A percentile compares a stretch with the other conserved stretches of the same genome.
phyloP scores from a whole-genome alignment of 306 rosid species.

The Malus sylvestris region DNA sequence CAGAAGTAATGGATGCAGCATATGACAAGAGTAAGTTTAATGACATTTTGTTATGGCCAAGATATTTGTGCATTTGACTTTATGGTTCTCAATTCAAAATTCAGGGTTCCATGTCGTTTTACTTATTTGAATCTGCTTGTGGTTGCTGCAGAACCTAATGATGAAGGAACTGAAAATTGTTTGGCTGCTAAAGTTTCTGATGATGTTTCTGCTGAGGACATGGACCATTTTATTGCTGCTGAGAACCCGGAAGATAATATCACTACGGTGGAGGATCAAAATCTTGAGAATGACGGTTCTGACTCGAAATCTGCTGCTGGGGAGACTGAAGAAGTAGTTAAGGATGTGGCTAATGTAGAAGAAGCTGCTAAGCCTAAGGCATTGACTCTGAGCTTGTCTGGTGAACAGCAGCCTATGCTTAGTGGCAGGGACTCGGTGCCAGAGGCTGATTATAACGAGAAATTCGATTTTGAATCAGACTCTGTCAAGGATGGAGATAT shows the following conservation, averaged over 20 bases:
- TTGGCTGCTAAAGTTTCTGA: neutral
- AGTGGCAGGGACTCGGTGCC: neutral
- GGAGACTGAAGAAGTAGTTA: neutral
- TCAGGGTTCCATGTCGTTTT: neutral
- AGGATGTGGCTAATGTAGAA: neutral
- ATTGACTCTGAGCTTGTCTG: neutral
- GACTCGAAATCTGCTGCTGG: slow-evolving; percentile 1
- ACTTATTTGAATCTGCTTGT: neutral
- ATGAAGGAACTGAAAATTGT: slow-evolving; percentile 3
- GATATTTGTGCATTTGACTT: neutral
- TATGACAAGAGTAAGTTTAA: slow-evolving; percentile 20
- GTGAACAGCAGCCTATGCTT: neutral
- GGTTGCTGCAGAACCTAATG: slow-evolving; percentile 7
- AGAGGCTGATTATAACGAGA: neutral
- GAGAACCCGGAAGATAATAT: neutral
- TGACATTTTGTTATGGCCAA: neutral
- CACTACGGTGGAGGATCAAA: neutral
- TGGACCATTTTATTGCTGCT: slow-evolving; percentile 6
- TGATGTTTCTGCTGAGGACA: neutral
- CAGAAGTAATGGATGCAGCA: slow-evolving; percentile 4
- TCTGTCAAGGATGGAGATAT: neutral
- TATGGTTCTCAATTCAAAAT: neutral
- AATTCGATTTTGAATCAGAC: slow-evolving; percentile 19
- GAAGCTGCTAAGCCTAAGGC: neutral
- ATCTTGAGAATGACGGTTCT: neutral